A percentile compares a stretch with the other conserved stretches of the same genome.
phyloP scores from a whole-genome alignment of 208 protist genomes.

The Leptomonas seymouri region DNA sequence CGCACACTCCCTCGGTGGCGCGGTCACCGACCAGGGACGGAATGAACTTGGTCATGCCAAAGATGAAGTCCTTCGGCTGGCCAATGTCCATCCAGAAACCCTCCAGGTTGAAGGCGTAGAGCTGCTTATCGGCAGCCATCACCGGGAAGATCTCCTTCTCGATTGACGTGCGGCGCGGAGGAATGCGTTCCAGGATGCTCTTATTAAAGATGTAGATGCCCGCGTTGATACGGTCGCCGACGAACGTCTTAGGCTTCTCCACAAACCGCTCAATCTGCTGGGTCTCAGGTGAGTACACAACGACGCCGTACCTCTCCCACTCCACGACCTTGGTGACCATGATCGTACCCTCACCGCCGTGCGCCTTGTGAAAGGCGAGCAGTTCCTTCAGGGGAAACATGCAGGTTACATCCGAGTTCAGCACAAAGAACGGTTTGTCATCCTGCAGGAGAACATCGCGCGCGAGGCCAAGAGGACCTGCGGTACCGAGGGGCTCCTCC shows the following conservation, averaged over 20 bases:
- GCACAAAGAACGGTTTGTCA: slow-evolving; percentile 97
- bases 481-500: slow-evolving; percentile 96
- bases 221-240: slow-evolving; percentile 97
- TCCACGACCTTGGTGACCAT: slow-evolving; percentile 96
- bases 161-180: slow-evolving; percentile 93
- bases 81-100: slow-evolving; percentile 99
- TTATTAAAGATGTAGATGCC: slow-evolving; percentile 98
- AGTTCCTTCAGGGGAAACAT: slow-evolving; percentile 95
- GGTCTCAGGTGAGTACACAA: slow-evolving; percentile 91
- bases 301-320: slow-evolving; percentile 98
- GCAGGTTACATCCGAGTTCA: slow-evolving; percentile 98
- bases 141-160: slow-evolving; percentile 97
- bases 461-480: slow-evolving; percentile 96
- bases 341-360: slow-evolving; percentile 97
- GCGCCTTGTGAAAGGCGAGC: slow-evolving; percentile 94
- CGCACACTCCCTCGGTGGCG: slow-evolving; percentile 38
- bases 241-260: slow-evolving; percentile 96
- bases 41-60: slow-evolving; percentile 90
- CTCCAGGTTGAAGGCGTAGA: slow-evolving; percentile 95
- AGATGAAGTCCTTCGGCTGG: slow-evolving; percentile 95
- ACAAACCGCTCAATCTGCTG: slow-evolving; percentile 94
- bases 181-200: slow-evolving; percentile 95
- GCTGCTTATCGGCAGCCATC: slow-evolving; percentile 91
- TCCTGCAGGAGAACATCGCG: slow-evolving; percentile 87
- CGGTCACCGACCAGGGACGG: slow-evolving; percentile 47